A percentile compares a stretch with the other conserved stretches of the same genome.
phyloP scores from a whole-genome alignment of 1,139 yeast genomes.

The Candida labiduridarum region DNA sequence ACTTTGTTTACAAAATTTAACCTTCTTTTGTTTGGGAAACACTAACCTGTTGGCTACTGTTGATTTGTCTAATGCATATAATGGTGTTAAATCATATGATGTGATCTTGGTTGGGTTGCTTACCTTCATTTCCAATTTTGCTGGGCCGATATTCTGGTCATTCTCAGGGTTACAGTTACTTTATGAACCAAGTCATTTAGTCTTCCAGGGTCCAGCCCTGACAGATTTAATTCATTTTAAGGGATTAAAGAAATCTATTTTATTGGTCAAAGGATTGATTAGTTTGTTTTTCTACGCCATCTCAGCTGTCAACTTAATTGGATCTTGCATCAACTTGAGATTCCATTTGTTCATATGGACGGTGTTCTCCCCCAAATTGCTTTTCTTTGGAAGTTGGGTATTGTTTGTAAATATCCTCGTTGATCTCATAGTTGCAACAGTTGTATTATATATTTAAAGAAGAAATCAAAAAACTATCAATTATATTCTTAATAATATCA shows the following conservation, averaged over 20 bases:
- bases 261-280: slow-evolving; percentile 38
- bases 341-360: slow-evolving; percentile 96
- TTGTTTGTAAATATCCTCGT: slow-evolving; percentile 49
- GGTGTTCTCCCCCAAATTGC: slow-evolving; percentile 89
- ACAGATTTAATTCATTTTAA: slow-evolving; percentile 19
- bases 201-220: slow-evolving; percentile 12
- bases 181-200: slow-evolving; percentile 30
- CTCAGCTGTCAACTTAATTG: slow-evolving; percentile 58
- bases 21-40: slow-evolving; percentile 87
- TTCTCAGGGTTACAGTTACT: slow-evolving; percentile 51
- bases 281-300: slow-evolving; percentile 58
- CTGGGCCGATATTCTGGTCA: slow-evolving; percentile 85
- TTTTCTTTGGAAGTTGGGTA: slow-evolving; percentile 82
- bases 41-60: slow-evolving; percentile 92
- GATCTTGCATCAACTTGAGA: slow-evolving; percentile 73
- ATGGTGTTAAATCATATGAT: slow-evolving; percentile 75
- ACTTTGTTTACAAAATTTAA: slow-evolving; percentile 61
- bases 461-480: neutral
- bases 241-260: slow-evolving; percentile 33
- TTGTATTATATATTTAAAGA: slow-evolving; percentile 16
- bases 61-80: slow-evolving; percentile 88
- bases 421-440: slow-evolving; percentile 31
- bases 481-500: neutral
- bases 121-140: slow-evolving; percentile 81
- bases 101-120: slow-evolving; percentile 74